Base-by-base conservation (phyloP, 176 grass and related monocot species). In the Saccharum officinarum region DNA sequence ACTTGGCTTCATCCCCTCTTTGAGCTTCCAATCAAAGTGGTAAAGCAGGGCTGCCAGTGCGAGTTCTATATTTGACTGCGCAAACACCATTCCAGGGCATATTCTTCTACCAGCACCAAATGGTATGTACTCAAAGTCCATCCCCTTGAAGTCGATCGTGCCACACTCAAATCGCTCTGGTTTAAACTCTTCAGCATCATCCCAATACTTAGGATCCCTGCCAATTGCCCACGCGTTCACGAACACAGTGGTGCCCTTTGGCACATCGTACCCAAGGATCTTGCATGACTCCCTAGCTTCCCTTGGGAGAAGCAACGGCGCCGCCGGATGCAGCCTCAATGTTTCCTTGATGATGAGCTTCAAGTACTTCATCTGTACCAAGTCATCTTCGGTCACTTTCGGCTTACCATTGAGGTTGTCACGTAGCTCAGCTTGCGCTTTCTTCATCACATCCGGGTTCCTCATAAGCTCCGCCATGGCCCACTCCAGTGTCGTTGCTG, bases 391-490 rank as follows among this genome's bases (percentile, higher is more conserved):
- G 0, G 7, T 52, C 15, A 82, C 62, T 2, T 17, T 70, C 1
- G 59, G 14, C 3, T 82, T 87, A 7, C 71, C 86, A 7, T 37
- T 28, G 0, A 81, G 59, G 3, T 3, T 37, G 23, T 17, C 18
- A 4, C 49, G 71, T 7, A 87, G 20, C 37, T 87, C 71, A 0
- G 71, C 62, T 60, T 82, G 71, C 0, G 47, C 69, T 45, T 61
- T 87, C 71, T 61, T 28, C 86, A 82, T 87, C 13, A 45, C 45
- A 6, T 10, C 30, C n/a, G 77, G 69, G 46, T 76, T 6, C 15
- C 36, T 74, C 36, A 87, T 76, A 2, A 87, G 85, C 71, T 87
- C 85, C 4, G 79, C 15, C 71, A 87, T 87, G 1, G 62, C 78
- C 85, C 85, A 87, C 8, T 87, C 16, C 4, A 82, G 4, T 0